Base-by-base conservation (phyloP, 2,329 filamentous ascomycete genomes). In the Aspergillus ibericus region DNA sequence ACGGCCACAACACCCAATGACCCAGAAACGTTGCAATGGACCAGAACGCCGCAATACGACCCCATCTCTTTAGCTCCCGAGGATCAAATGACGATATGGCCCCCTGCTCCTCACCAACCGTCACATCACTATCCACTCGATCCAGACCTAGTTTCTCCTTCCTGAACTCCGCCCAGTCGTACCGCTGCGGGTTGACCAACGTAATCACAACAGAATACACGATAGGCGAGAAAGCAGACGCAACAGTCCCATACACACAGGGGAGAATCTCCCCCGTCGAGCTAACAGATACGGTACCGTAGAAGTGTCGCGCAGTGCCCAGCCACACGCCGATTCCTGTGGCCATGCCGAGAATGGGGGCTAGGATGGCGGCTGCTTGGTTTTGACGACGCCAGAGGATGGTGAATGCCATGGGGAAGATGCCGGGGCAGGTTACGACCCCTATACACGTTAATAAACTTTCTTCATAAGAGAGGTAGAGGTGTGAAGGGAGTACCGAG, bases 311-410 rank as follows among this genome's bases (percentile, higher is more conserved):
- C 0, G 82, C 80, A 0, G 78, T 78, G 5, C 79, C 78, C 0
- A 85, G 72, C 83, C 83, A 85, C 20, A 82, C 81, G 0, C 75
- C 78, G 5, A 85, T 73, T 0, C 82, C 82, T 0, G 81, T 82
- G 0, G 72, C 75, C 61, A 84, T 75, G 0, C 83, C 82, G 0
- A 84, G 67, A 0, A 84, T 63, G 0, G 83, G 82, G 0, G 82
- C 76, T 4, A 81, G 66, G 13, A 84, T 78, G 1, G 82, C 82
- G 0, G 82, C 82, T 0, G 71, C 67, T 51, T 74, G 79, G 47
- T 75, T 82, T 65, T 84, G 82, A 10, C 75, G 75, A 35, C 75
- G 75, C 81, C 82, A 84, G 1, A 85, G 72, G 16, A 84, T 79
- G 0, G 82, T 81, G 55, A 83, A 83, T 0, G 77, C 74, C 5